phyloP scores from a whole-genome alignment of 441 rosid species.

The Bocquillonia castaneifolia region DNA sequence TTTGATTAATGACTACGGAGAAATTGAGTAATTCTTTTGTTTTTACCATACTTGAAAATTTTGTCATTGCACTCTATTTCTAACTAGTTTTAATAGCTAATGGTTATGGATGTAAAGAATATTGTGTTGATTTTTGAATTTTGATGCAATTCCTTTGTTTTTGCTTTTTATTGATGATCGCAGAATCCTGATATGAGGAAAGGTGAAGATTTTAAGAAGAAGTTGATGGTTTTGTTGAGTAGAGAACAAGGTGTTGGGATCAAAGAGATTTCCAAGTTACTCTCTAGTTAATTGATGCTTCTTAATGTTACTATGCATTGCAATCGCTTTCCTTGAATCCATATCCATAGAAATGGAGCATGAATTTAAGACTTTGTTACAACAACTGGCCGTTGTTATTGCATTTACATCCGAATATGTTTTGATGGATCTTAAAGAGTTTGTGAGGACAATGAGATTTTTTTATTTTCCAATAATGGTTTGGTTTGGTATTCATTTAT shows the following conservation, averaged over 20 bases:
- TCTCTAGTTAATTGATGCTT: conserved; percentile 24
- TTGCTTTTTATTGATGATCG: conserved; percentile 6
- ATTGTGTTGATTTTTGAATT: not conserved
- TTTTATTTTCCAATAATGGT: not conserved
- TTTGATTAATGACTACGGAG: not conserved
- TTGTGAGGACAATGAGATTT: no score
- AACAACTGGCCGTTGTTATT: no score
- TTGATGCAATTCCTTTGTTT: not conserved
- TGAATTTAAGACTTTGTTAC: no score
- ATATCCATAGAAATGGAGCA: not conserved
- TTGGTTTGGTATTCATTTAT: not conserved
- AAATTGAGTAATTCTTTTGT: not conserved
- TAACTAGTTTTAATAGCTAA: not conserved
- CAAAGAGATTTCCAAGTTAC: conserved; percentile 37
- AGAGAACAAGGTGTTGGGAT: conserved; percentile 32
- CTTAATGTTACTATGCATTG: not conserved
- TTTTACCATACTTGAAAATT: not conserved
- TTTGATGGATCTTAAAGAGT: no score
- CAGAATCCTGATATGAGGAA: conserved; percentile 40
- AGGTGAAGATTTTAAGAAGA: conserved; percentile 28
- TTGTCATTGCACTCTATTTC: not conserved
- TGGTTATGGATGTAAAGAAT: not conserved
- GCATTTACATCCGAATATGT: no score
- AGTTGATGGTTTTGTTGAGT: conserved; percentile 26
- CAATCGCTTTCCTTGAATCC: not conserved